These are phyloP conservation scores for Achlya hypogyna DNA, from an alignment of 352 stramenopile species.

Conservation along the genomic window DNA sequence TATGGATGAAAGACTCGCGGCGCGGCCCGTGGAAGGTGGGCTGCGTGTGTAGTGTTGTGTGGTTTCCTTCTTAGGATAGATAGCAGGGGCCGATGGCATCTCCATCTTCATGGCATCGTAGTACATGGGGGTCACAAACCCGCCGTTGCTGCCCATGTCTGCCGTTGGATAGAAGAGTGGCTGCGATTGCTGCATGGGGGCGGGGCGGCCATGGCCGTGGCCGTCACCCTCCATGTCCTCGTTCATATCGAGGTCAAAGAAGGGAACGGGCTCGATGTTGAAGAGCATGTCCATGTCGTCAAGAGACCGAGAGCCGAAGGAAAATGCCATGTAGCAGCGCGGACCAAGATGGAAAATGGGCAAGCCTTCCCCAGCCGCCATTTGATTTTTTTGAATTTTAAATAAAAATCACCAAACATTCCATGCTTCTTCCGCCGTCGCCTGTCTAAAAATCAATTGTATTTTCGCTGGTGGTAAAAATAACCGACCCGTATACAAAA, in stretches of 20 bases:
- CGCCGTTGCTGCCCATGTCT: not conserved
- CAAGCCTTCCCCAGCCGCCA: not conserved
- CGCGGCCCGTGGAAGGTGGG: not conserved
- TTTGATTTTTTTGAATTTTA: not conserved
- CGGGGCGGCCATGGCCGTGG: not conserved
- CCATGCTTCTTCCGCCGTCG: too few species aligned
- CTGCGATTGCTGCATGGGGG: not conserved
- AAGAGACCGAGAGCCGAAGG: slow-evolving; percentile 7
- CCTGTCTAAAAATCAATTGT: too few species aligned
- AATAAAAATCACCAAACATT: too few species aligned
- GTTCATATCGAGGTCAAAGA: slow-evolving; percentile 16
- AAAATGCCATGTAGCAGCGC: slow-evolving; percentile 8
- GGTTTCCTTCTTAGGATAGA: not conserved
- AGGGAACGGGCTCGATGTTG: slow-evolving; percentile 17
- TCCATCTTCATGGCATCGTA: slow-evolving; percentile 12
- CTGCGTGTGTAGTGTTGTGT: not conserved
- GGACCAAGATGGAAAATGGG: not conserved
- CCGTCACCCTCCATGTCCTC: slow-evolving; percentile 10
- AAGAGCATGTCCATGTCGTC: slow-evolving; percentile 20
- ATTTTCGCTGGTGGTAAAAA: too few species aligned
- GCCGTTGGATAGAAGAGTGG: not conserved
- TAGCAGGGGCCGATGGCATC: not conserved
- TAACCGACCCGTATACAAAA: too few species aligned
- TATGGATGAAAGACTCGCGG: slow-evolving; percentile 1
- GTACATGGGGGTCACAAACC: not conserved